Percentiles rank a stretch among this genome's conserved stretches.
These are phyloP conservation scores for Naematelia aurantialba DNA, from an alignment of 768 basidiomycete genomes.

Conservation along the genomic window DNA sequence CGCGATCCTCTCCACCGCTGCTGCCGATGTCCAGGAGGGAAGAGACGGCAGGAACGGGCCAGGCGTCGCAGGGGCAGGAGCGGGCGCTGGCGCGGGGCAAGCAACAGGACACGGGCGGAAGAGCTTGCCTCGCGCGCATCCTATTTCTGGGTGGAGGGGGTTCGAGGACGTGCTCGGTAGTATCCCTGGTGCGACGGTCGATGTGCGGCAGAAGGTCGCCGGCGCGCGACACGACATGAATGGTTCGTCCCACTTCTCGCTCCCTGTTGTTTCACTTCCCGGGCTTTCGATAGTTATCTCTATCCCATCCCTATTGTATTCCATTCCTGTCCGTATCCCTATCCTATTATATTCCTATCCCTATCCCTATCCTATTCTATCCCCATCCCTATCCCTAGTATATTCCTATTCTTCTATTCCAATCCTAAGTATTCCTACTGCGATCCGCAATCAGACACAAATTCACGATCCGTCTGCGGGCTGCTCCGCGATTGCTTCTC, in stretches of 20 bases:
- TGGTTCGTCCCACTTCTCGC: slow-evolving; percentile 6
- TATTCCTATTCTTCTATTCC: too few relatives aligned
- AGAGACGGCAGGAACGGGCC: slow-evolving; percentile 57
- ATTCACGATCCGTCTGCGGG: too few relatives aligned
- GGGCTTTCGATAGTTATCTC: too few relatives aligned
- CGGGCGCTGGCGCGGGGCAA: slow-evolving; percentile 5
- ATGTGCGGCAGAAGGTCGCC: slow-evolving; percentile 56
- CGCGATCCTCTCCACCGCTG: slow-evolving; percentile 59
- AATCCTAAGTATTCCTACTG: too few relatives aligned
- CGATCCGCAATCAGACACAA: too few relatives aligned
- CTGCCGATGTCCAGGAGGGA: neutral
- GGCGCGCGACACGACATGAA: slow-evolving; percentile 21
- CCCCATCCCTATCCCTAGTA: too few relatives aligned
- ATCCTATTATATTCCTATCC: too few relatives aligned
- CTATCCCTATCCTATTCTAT: too few relatives aligned
- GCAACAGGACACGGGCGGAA: slow-evolving; percentile 31
- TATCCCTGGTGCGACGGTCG: slow-evolving; percentile 82
- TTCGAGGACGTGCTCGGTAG: slow-evolving; percentile 82
- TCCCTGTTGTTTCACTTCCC: too few relatives aligned
- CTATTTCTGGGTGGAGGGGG: slow-evolving; percentile 93
- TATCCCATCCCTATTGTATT: too few relatives aligned
- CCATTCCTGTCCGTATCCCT: too few relatives aligned
- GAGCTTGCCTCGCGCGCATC: slow-evolving; percentile 72
- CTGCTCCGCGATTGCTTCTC: too few relatives aligned
- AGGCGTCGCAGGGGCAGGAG: slow-evolving; percentile 49